These are phyloP conservation scores for Coemansia furcata DNA, from an alignment of 192 early-diverging fungal genomes.

Conservation along the genomic window DNA sequence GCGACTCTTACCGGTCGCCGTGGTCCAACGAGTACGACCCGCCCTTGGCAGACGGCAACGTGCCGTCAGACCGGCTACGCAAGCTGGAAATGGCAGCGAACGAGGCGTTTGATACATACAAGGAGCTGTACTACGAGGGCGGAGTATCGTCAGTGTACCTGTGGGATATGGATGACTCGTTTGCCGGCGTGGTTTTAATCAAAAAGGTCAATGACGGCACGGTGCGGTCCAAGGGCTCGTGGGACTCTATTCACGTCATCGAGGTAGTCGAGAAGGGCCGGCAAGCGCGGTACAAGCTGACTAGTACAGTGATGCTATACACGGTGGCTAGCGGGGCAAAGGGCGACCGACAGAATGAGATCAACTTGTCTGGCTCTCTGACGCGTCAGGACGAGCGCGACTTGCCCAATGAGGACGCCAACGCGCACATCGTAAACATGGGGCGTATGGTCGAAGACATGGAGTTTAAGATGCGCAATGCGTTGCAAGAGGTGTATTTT, in stretches of 20 bases:
- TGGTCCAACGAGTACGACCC: slow-evolving; percentile 97
- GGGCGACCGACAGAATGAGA: slow-evolving; percentile 54
- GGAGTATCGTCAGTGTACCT: slow-evolving; percentile 97
- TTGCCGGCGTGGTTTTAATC: slow-evolving; percentile 92
- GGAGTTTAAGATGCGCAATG: slow-evolving; percentile 96
- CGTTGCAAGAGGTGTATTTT: slow-evolving; percentile 95
- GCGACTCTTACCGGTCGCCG: slow-evolving; percentile 91
- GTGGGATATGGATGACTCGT: slow-evolving; percentile 85
- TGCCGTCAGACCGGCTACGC: slow-evolving; percentile 77
- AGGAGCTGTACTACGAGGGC: slow-evolving; percentile 88
- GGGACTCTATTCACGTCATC: slow-evolving; percentile 99
- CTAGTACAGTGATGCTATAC: slow-evolving; percentile 94
- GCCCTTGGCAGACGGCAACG: slow-evolving; percentile 69
- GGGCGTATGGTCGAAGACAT: slow-evolving; percentile 97
- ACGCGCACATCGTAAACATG: slow-evolving; percentile 88
- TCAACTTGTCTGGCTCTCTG: slow-evolving; percentile 90
- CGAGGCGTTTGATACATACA: slow-evolving; percentile 95
- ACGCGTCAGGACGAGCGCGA: slow-evolving; percentile 92
- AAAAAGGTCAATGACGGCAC: slow-evolving; percentile 86
- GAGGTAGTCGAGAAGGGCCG: slow-evolving; percentile 85
- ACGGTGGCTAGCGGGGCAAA: slow-evolving; percentile 66
- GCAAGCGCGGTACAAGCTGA: slow-evolving; percentile 91
- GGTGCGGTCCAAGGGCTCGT: slow-evolving; percentile 80
- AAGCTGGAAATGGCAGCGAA: slow-evolving; percentile 90
- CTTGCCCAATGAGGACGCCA: slow-evolving; percentile 66